Base-by-base conservation (phyloP, 345 rosid genomes). In the Triadica sebifera region DNA sequence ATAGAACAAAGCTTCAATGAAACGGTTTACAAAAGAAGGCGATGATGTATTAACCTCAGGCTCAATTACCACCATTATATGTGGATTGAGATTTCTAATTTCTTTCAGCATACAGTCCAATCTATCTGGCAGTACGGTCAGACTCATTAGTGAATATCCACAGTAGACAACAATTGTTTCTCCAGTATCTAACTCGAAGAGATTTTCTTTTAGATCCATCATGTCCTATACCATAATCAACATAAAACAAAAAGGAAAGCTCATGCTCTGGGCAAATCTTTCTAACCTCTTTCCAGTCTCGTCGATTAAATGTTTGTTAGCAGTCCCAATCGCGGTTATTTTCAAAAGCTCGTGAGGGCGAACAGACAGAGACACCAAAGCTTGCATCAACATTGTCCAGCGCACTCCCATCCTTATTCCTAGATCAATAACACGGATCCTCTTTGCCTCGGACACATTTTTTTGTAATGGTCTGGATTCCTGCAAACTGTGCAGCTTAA, bases 11-110 rank as follows among this genome's bases (percentile, higher is more conserved):
- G 76, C 75, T 70, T 89, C 85, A 25, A 87, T 74, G 71, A 87
- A n/a, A n/a, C n/a, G n/a, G n/a, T n/a, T n/a, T n/a, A n/a, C n/a
- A n/a, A n/a, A n/a, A n/a, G n/a, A n/a, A 1, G 87, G 87, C 12
- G 90, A 87, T 69, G 74, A 84, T 71, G 71, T 82, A 67, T 84
- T 86, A 2, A 82, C 82, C 59, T 89, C 93, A 0, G 74, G 64
- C 78, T 89, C 90, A 6, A 37, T 34, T 15, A 89, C 82, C 73
- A 84, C 93, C 89, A 82, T 87, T 47, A 83, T 12, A 39, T 75
- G 29, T 6, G 90, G 90, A 24, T 72, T 79, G 49, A 83, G 72
- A 37, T 67, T 73, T 53, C 67, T 74, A 63, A 87, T 38, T 17
- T 80, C 85, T 65, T 71, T 81, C 88, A 87, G 84, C 62, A 84